These are phyloP conservation scores for Colletotrichum sp. DNA, from an alignment of 2,329 filamentous ascomycete species.

Conservation along the genomic window DNA sequence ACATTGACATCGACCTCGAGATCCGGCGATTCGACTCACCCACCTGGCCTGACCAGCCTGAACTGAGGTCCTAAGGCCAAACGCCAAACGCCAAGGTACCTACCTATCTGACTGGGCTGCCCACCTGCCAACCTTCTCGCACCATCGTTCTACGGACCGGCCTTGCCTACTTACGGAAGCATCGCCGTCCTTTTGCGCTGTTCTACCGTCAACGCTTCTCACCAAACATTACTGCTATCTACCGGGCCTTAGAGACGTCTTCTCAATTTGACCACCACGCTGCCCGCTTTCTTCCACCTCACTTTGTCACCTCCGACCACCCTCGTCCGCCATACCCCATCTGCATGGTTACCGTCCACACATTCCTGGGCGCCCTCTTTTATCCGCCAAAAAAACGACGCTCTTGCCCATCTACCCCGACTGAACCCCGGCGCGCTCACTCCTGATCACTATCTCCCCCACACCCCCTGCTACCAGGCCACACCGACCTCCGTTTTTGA, in stretches of 20 bases:
- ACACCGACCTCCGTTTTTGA: slow-evolving; percentile 20
- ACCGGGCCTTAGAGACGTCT: neutral
- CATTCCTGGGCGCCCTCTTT: slow-evolving; percentile 2
- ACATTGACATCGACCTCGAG: neutral
- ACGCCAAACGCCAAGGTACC: neutral
- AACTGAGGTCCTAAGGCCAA: neutral
- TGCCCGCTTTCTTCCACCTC: neutral
- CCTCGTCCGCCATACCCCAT: slow-evolving; percentile 1
- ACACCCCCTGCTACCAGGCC: slow-evolving; percentile 1
- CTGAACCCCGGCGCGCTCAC: neutral
- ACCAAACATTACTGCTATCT: neutral
- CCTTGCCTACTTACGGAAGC: neutral
- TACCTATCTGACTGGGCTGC: neutral
- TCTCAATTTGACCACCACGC: neutral
- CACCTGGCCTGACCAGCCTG: neutral
- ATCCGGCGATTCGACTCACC: neutral
- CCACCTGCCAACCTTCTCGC: neutral
- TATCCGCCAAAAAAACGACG: slow-evolving; percentile 1
- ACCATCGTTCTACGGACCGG: neutral
- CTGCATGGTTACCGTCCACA: neutral
- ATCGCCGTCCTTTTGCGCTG: neutral
- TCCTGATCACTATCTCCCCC: neutral
- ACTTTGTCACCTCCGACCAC: neutral
- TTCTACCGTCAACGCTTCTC: neutral
- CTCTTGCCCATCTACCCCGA: neutral